phyloP scores from a whole-genome alignment of 2,329 filamentous ascomycete species.

The Trichoderma oligosporum region DNA sequence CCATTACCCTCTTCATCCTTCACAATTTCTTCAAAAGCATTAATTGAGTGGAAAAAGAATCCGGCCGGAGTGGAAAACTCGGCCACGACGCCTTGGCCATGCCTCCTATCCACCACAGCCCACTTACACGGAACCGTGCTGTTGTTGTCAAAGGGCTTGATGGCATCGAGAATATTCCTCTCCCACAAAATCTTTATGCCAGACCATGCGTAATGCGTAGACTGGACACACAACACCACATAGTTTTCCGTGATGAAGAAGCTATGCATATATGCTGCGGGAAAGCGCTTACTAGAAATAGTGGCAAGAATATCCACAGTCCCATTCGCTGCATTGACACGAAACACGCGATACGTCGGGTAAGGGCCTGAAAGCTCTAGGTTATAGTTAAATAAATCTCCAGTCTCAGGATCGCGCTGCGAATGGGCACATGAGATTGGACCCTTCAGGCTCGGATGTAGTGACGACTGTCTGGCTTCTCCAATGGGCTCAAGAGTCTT shows the following conservation, averaged over 20 bases:
- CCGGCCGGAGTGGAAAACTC: slow-evolving; percentile 64
- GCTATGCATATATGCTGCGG: slow-evolving; percentile 76
- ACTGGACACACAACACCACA: slow-evolving; percentile 70
- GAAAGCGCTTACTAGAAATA: slow-evolving; percentile 47
- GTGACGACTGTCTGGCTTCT: slow-evolving; percentile 51
- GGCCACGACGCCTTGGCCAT: slow-evolving; percentile 61
- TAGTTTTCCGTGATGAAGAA: slow-evolving; percentile 69
- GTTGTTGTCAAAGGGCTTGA: slow-evolving; percentile 60
- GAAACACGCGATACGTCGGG: slow-evolving; percentile 66
- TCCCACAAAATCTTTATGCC: slow-evolving; percentile 62
- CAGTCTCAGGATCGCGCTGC: slow-evolving; percentile 65
- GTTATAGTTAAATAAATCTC: slow-evolving; percentile 80
- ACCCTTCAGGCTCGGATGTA: slow-evolving; percentile 68
- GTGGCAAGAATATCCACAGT: slow-evolving; percentile 68
- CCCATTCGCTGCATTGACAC: slow-evolving; percentile 58
- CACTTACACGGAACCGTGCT: slow-evolving; percentile 55
- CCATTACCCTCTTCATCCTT: slow-evolving; percentile 34
- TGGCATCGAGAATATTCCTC: slow-evolving; percentile 64
- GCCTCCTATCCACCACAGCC: slow-evolving; percentile 68
- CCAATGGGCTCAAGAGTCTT: slow-evolving; percentile 70
- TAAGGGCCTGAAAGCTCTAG: slow-evolving; percentile 58
- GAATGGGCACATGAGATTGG: slow-evolving; percentile 67
- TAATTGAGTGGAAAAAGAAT: slow-evolving; percentile 78
- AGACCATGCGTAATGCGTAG: slow-evolving; percentile 53
- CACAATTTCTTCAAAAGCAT: slow-evolving; percentile 63